phyloP scores from a whole-genome alignment of 2,329 filamentous ascomycete species.

The Lecanicillium sp. region DNA sequence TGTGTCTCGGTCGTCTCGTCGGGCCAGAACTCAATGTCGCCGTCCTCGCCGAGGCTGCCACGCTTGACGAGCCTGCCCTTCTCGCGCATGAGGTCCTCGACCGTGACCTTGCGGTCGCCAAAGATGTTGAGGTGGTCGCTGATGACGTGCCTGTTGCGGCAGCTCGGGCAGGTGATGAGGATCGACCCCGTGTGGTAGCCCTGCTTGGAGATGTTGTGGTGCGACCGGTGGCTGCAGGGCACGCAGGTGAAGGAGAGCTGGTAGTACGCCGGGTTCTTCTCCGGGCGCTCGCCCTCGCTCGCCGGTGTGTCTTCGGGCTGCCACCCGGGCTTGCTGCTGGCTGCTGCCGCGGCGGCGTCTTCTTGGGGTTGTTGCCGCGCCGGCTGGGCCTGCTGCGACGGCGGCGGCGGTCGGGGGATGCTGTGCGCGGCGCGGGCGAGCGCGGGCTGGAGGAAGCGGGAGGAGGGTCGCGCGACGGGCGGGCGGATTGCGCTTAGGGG shows the following conservation, averaged over 20 bases:
- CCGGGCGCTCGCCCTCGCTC: constrained; percentile 26
- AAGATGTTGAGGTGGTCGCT: constrained; percentile 81
- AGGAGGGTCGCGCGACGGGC: constrained; percentile 14
- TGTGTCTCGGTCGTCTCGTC: constrained; percentile 44
- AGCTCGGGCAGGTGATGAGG: constrained; percentile 80
- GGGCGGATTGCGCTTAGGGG: constrained; percentile 16
- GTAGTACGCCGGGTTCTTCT: constrained; percentile 61
- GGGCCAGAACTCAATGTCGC: constrained; percentile 90
- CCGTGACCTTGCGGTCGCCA: constrained; percentile 59
- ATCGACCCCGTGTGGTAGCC: constrained; percentile 90
- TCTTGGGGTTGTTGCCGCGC: not conserved
- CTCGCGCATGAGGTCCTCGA: constrained; percentile 72
- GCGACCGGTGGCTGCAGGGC: constrained; percentile 72
- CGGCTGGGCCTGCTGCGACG: not conserved
- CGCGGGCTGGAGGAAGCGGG: constrained; percentile 12
- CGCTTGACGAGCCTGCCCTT: constrained; percentile 69
- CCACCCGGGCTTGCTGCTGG: constrained; percentile 3
- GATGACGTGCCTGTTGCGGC: constrained; percentile 84
- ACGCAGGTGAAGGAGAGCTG: constrained; percentile 89
- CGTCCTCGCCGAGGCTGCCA: constrained; percentile 65
- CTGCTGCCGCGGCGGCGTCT: not conserved
- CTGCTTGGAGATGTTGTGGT: constrained; percentile 84
- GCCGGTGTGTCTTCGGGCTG: constrained; percentile 17
- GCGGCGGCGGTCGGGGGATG: constrained; percentile 29
- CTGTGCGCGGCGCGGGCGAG: constrained; percentile 27